A percentile compares a stretch with the other conserved stretches of the same genome.
Evolutionary conservation across 805 yeast genomes (phyloP).

Genomic region (Candida pseudofarinosa): DNA sequence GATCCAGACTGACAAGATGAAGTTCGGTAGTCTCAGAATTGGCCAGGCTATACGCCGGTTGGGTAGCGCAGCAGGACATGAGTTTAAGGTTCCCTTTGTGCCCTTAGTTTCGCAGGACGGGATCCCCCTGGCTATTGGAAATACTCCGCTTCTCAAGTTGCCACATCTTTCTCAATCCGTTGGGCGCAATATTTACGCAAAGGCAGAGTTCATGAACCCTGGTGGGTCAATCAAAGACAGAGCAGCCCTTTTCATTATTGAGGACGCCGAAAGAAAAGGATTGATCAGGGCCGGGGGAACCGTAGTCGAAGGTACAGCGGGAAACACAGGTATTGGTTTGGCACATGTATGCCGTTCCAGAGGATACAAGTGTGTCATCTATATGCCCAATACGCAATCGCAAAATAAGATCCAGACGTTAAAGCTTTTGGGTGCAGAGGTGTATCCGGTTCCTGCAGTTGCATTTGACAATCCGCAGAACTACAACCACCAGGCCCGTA

Average conservation of each 20-base stretch:
- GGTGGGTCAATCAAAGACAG: conserved; percentile 92
- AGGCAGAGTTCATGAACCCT: conserved; percentile 91
- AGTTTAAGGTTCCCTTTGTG: conserved; percentile 41
- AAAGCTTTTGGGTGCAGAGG: conserved; percentile 77
- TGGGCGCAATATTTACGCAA: conserved; percentile 60
- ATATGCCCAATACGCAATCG: conserved; percentile 90
- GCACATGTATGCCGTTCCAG: conserved; percentile 77
- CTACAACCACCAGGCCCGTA: conserved; percentile 81
- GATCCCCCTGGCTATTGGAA: conserved; percentile 83
- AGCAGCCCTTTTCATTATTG: conserved; percentile 73
- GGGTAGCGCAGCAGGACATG: conserved; percentile 3
- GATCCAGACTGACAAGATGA: background rate
- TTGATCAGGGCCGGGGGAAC: conserved; percentile 74
- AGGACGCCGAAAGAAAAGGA: conserved; percentile 74
- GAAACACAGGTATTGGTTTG: conserved; percentile 91
- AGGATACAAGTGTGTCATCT: conserved; percentile 81
- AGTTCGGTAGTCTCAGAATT: background rate
- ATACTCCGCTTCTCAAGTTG: conserved; percentile 68
- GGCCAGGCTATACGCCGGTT: background rate
- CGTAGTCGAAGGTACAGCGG: conserved; percentile 90
- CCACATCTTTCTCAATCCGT: conserved; percentile 20
- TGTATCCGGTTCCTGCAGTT: conserved; percentile 83
- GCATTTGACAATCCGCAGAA: conserved; percentile 78
- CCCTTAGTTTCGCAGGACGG: conserved; percentile 69
- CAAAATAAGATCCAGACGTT: conserved; percentile 74